Evolutionary conservation across 192 early-diverging fungal genomes (phyloP).

Genomic region (Lobosporangium transversale): DNA sequence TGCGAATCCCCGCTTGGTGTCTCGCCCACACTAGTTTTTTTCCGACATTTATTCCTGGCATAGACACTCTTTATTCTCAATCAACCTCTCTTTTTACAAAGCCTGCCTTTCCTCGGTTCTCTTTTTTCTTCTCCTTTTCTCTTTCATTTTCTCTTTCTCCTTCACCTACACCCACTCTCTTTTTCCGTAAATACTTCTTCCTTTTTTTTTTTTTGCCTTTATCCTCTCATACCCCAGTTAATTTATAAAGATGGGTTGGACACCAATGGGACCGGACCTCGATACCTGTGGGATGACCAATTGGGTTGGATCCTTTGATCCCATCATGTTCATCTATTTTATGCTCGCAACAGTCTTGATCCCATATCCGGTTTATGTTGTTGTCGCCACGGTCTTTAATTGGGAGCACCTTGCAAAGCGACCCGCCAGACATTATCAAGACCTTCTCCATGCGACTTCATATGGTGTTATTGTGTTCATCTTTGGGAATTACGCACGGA

Average conservation of each 20-base stretch:
- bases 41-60: constrained; percentile 19
- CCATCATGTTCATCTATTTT: constrained; percentile 61
- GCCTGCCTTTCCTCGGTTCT: neutral
- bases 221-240: neutral
- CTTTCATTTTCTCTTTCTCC: neutral
- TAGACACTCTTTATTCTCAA: neutral
- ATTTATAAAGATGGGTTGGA: constrained; percentile 39
- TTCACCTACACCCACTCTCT: neutral
- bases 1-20: no score
- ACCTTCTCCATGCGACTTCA: constrained; percentile 63
- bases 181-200: neutral
- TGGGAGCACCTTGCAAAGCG: constrained; percentile 76
- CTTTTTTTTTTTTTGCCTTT: neutral
- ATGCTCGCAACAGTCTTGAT: constrained; percentile 63
- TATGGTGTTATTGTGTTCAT: constrained; percentile 78
- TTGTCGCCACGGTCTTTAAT: constrained; percentile 67
- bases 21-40: neutral
- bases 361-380: constrained; percentile 64
- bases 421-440: constrained; percentile 71
- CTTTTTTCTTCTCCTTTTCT: neutral
- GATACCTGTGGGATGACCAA: constrained; percentile 47
- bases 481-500: constrained; percentile 78
- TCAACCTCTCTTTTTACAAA: neutral
- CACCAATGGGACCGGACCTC: constrained; percentile 46
- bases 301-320: constrained; percentile 61